These are phyloP conservation scores for Cytospora schulzeri DNA, from an alignment of 2,329 filamentous ascomycete genomes.

Conservation along the genomic window DNA sequence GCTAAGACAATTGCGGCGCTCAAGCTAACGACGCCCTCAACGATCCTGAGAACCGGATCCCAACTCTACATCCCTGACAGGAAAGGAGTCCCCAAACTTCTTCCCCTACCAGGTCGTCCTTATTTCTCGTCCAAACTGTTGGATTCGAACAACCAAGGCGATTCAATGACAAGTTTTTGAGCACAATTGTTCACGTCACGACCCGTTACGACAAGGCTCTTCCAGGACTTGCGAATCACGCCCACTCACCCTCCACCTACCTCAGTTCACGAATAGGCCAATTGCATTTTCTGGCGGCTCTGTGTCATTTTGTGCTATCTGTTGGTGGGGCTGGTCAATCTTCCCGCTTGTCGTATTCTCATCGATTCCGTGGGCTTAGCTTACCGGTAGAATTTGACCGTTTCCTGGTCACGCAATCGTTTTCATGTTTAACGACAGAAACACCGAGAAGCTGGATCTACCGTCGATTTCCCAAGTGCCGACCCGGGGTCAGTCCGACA, in stretches of 20 bases:
- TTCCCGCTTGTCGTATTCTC: slow-evolving; percentile 2
- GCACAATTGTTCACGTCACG: slow-evolving; percentile 15
- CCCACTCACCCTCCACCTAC: neutral
- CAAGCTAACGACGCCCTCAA: slow-evolving; percentile 17
- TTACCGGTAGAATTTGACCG: slow-evolving; percentile 17
- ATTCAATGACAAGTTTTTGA: slow-evolving; percentile 18
- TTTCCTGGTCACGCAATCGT: slow-evolving; percentile 21
- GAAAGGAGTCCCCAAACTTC: neutral
- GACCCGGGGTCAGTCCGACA: slow-evolving; percentile 75
- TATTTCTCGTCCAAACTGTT: slow-evolving; percentile 4
- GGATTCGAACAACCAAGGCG: neutral
- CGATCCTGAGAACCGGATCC: slow-evolving; percentile 13
- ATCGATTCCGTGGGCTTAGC: slow-evolving; percentile 12
- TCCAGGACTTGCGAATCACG: slow-evolving; percentile 3
- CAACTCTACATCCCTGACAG: slow-evolving; percentile 5
- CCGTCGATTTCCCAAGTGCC: slow-evolving; percentile 83
- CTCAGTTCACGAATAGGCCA: slow-evolving; percentile 19
- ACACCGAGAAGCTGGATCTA: slow-evolving; percentile 92
- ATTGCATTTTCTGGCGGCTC: slow-evolving; percentile 20
- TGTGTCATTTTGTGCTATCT: slow-evolving; percentile 15
- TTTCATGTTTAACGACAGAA: slow-evolving; percentile 32
- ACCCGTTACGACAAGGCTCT: slow-evolving; percentile 16
- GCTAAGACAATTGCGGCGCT: slow-evolving; percentile 15
- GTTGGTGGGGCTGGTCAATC: slow-evolving; percentile 6
- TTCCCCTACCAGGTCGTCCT: neutral